Conservation (phyloP, 192 early-diverging fungal genomes). For the Polychytrium aggregatum region DNA sequence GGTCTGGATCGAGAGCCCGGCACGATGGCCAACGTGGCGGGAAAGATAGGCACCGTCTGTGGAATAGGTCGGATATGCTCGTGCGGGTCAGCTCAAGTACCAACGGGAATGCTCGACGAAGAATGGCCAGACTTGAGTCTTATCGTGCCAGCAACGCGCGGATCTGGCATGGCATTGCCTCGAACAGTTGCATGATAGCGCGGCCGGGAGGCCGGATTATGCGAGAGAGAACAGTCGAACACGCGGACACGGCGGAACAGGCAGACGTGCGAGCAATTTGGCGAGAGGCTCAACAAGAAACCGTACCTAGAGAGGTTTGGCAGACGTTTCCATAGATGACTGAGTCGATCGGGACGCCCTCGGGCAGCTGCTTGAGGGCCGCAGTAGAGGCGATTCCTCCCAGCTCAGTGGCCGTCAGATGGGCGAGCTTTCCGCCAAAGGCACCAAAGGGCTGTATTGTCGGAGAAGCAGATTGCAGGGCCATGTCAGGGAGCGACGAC, state of each 20-base stretch:
- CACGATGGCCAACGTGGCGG: constrained; percentile 85
- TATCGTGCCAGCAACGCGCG: no score
- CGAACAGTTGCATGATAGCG: no score
- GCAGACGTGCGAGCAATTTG: no score
- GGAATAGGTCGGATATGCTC: constrained; percentile 1
- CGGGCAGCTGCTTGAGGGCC: constrained; percentile 65
- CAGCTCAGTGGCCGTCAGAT: constrained; percentile 54
- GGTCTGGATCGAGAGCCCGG: constrained; percentile 69
- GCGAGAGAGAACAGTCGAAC: no score
- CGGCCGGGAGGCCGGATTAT: no score
- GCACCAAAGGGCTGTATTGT: constrained; percentile 66
- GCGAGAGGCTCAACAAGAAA: background rate
- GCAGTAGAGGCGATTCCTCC: constrained; percentile 90
- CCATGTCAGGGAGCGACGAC: background rate
- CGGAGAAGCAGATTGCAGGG: background rate
- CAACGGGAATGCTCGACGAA: no score
- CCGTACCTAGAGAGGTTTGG: constrained; percentile 56
- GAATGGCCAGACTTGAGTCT: no score
- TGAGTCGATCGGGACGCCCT: constrained; percentile 61
- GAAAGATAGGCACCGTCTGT: constrained; percentile 79
- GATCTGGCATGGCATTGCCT: no score
- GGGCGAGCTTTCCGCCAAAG: constrained; percentile 89
- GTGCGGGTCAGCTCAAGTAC: no score
- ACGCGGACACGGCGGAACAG: no score
- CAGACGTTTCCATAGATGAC: constrained; percentile 94